A percentile compares a stretch with the other conserved stretches of the same genome.
Conservation (phyloP, 208 protist species). For the Trypanosoma vivax region DNA sequence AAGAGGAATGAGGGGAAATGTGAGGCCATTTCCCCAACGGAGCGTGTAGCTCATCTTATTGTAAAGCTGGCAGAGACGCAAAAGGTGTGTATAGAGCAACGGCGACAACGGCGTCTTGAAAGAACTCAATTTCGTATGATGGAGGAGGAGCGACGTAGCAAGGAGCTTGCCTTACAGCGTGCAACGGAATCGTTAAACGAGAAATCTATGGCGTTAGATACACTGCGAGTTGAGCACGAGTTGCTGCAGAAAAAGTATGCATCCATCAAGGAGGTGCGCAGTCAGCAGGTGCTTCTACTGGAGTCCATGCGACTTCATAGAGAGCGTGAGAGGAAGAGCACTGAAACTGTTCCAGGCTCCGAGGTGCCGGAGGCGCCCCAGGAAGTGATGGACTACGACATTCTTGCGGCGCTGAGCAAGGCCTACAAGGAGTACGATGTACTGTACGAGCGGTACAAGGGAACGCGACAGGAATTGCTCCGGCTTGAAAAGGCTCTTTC, state of each 20-base stretch:
- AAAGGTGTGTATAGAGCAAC: not conserved
- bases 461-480: not conserved
- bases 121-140: not conserved
- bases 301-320: not conserved
- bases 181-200: constrained; percentile 7
- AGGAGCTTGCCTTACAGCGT: not conserved
- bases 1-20: not conserved
- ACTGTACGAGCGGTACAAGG: constrained; percentile 2
- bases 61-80: not conserved
- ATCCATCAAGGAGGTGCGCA: not conserved
- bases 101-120: not conserved
- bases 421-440: constrained; percentile 7
- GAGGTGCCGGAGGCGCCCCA: not conserved
- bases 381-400: not conserved
- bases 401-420: not conserved
- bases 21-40: not conserved
- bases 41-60: not conserved
- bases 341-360: not conserved
- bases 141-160: not conserved
- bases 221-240: not conserved
- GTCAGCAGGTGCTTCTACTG: not conserved
- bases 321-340: not conserved
- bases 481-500: not conserved
- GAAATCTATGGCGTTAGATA: not conserved
- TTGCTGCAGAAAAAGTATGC: not conserved